These are phyloP conservation scores for Echium plantagineum DNA, from an alignment of 257 asterid species.

Conservation along the genomic window DNA sequence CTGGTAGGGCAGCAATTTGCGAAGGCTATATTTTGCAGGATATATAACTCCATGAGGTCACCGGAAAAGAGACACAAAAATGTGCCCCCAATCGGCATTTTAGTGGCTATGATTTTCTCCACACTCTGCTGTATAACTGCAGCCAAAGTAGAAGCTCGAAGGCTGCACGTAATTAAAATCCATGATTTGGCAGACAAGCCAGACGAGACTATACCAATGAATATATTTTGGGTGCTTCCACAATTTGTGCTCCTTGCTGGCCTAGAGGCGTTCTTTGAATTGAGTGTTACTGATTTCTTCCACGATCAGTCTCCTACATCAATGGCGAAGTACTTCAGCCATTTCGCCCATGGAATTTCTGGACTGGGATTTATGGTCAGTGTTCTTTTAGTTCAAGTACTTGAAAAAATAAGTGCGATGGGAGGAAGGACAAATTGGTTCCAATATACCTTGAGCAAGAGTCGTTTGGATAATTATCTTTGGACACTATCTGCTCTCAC, in stretches of 20 bases:
- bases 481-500: constrained; percentile 42
- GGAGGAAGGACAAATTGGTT: constrained; percentile 40
- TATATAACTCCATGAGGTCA: background rate
- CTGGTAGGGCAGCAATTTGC: constrained; percentile 13
- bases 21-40: background rate
- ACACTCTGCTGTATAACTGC: constrained; percentile 44
- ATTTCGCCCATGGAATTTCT: constrained; percentile 15
- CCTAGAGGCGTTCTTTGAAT: constrained; percentile 21
- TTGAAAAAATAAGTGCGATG: constrained; percentile 34
- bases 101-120: constrained; percentile 28
- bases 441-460: constrained; percentile 35
- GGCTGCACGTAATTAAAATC: constrained; percentile 20
- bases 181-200: constrained; percentile 27
- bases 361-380: constrained; percentile 42
- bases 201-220: constrained; percentile 24
- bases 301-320: constrained; percentile 16
- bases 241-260: constrained; percentile 44
- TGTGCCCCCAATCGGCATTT: constrained; percentile 33
- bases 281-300: constrained; percentile 20
- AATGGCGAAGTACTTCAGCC: constrained; percentile 21
- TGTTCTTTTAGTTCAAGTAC: constrained; percentile 29
- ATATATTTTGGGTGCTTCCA: constrained; percentile 31
- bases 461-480: constrained; percentile 49
- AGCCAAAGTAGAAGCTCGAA: constrained; percentile 29
- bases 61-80: background rate